Evolutionary conservation across 768 basidiomycete genomes (phyloP), one percentile per base, ranked within the genome.

Genomic region (Termitomyces sp.): DNA sequence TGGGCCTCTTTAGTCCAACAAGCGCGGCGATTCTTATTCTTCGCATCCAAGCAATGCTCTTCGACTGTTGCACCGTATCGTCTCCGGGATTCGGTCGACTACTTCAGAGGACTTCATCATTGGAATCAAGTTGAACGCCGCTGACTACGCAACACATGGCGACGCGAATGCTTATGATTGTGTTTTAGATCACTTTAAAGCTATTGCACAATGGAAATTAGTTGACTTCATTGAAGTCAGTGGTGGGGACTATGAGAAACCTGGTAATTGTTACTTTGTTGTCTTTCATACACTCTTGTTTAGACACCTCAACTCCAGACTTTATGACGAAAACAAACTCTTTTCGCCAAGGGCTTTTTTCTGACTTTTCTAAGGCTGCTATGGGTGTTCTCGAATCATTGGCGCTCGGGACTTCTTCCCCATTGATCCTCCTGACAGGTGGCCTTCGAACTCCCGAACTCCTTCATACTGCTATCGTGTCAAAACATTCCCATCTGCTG

Each of bases 151-250:
- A 10, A 67, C 72, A 34, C 68, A 63, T 58, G 55, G 57, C 21
- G 54, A 60, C 30, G 44, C 57, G 8, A 57, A 60, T 58, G 62
- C 58, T 2, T 69, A 71, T 32, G 73, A 73, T 59, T 64, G 78
- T 25, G 86, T 86, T 0, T 68, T 92, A 2, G 68, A 76, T 21
- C 85, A 94, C 63, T 73, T 93, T 12, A 68, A 71, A 17, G 67
- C 76, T 39, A 82, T 94, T 28, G 80, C 86, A 0, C 66, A 68
- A 39, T 91, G 90, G 84, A 77, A 78, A 1, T 70, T 72, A 17
- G 64, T 95, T 5, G 93, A 96, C 67, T 88, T 93, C 64, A 83
- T 96, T 50, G 93, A 96, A 69, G 81, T 96, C 57, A 91, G 87
- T 54, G 93, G 93, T 1, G 93, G 93, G 0, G 85, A 87, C 66